Percentiles rank a stretch among this genome's conserved stretches.
phyloP scores from a whole-genome alignment of 495 filamentous ascomycete species.

The Venustampulla echinocandica region DNA sequence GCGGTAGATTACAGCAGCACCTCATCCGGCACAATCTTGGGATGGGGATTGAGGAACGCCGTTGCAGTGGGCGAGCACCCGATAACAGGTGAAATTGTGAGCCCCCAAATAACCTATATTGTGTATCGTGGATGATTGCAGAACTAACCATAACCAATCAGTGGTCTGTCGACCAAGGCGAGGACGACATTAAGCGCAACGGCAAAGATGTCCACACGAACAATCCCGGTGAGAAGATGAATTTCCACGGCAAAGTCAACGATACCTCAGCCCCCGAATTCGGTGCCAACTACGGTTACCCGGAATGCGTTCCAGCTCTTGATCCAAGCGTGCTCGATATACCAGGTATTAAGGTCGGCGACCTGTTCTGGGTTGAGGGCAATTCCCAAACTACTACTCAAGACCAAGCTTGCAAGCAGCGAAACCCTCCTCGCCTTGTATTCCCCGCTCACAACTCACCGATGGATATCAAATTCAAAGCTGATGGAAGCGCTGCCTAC shows the following conservation, averaged over 20 bases:
- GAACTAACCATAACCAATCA: not conserved
- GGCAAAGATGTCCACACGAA: slow-evolving; percentile 52
- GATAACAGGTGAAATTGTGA: slow-evolving; percentile 43
- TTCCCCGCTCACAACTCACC: slow-evolving; percentile 52
- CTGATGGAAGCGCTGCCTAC: slow-evolving; percentile 30
- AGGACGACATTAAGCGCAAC: slow-evolving; percentile 46
- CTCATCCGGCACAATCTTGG: slow-evolving; percentile 48
- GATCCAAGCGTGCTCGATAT: slow-evolving; percentile 36
- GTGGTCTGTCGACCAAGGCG: slow-evolving; percentile 64
- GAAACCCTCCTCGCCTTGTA: slow-evolving; percentile 36
- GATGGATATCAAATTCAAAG: slow-evolving; percentile 45
- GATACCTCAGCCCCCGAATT: slow-evolving; percentile 23
- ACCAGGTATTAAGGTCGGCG: slow-evolving; percentile 33
- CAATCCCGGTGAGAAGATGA: slow-evolving; percentile 66
- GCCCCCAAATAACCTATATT: not conserved
- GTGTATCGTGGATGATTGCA: no score
- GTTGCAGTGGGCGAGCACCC: slow-evolving; percentile 58
- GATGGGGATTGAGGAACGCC: slow-evolving; percentile 64
- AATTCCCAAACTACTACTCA: slow-evolving; percentile 35
- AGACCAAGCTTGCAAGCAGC: slow-evolving; percentile 29
- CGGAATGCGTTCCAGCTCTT: slow-evolving; percentile 56
- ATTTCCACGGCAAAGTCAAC: slow-evolving; percentile 55
- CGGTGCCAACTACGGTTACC: slow-evolving; percentile 53
- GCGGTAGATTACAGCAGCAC: slow-evolving; percentile 31
- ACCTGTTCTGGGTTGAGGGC: slow-evolving; percentile 37